Conservation (phyloP, 352 stramenopile species). For the Pythium sukuiense region DNA sequence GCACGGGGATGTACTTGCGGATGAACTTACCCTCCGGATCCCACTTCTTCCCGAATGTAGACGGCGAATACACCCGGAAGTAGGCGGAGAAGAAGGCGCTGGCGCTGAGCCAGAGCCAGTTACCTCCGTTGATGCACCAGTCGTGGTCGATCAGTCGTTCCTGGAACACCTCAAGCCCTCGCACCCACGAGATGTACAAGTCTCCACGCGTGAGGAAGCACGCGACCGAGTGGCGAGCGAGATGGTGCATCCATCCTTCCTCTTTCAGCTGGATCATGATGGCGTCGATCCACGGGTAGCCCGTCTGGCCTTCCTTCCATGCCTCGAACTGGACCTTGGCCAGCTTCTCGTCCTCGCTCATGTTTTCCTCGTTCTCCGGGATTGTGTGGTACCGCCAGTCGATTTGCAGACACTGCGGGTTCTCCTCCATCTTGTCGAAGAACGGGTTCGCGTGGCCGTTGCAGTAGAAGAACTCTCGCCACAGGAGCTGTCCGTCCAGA, state of each 20-base stretch:
- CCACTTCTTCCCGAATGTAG: conserved; percentile 96
- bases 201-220: conserved; percentile 99
- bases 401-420: conserved; percentile 89
- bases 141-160: conserved; percentile 95
- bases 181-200: conserved; percentile 95
- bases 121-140: conserved; percentile 97
- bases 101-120: conserved; percentile 97
- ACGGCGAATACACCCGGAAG: conserved; percentile 96
- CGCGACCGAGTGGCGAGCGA: conserved; percentile 94
- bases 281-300: conserved; percentile 98
- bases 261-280: conserved; percentile 94
- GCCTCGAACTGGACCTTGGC: conserved; percentile 81
- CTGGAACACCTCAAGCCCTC: conserved; percentile 91
- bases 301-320: conserved; percentile 95
- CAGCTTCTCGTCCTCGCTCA: conserved; percentile 86
- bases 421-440: conserved; percentile 95
- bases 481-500: conserved; percentile 94
- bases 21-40: conserved; percentile 93
- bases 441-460: conserved; percentile 76
- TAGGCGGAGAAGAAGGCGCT: conserved; percentile 97
- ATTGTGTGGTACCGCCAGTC: conserved; percentile 88
- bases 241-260: conserved; percentile 90
- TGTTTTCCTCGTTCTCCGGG: conserved; percentile 51
- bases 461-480: conserved; percentile 95
- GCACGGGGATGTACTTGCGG: conserved; percentile 90